Evolutionary conservation across 2,329 filamentous ascomycete genomes (phyloP).

Genomic region (Clarireedia homoeocarpa): DNA sequence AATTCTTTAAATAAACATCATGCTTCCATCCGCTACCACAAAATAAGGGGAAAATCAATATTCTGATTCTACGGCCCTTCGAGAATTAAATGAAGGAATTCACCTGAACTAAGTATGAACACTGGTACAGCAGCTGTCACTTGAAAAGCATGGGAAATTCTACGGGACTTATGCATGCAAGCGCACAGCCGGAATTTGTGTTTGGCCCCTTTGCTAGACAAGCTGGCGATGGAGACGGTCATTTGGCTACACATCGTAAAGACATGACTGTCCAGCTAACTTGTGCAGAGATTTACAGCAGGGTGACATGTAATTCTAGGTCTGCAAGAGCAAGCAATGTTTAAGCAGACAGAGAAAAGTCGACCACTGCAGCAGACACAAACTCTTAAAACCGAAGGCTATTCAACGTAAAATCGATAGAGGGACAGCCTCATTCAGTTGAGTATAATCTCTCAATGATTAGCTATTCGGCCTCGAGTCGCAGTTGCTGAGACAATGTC

Average conservation of each 20-base stretch:
- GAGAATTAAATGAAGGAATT: constrained; percentile 32
- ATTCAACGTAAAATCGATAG: not conserved
- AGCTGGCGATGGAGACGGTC: constrained; percentile 6
- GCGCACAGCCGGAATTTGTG: constrained; percentile 18
- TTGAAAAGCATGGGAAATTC: constrained; percentile 24
- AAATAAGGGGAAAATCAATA: constrained; percentile 10
- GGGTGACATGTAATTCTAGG: constrained; percentile 3
- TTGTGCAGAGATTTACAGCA: constrained; percentile 2
- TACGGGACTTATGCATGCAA: constrained; percentile 24
- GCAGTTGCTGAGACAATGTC: constrained; percentile 16
- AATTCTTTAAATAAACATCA: constrained; percentile 14
- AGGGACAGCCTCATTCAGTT: not conserved
- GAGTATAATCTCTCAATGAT: constrained; percentile 3
- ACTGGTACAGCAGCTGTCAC: constrained; percentile 33
- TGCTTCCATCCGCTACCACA: constrained; percentile 24
- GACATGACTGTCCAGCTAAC: constrained; percentile 3
- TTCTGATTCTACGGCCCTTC: constrained; percentile 34
- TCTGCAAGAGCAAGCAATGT: too few species aligned
- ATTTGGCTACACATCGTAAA: constrained; percentile 11
- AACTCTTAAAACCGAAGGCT: not conserved
- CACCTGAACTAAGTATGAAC: constrained; percentile 29
- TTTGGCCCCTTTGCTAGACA: constrained; percentile 13
- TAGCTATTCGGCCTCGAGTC: constrained; percentile 21
- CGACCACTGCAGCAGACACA: not conserved
- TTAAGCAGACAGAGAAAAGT: not conserved